Base-by-base conservation (phyloP, 148 eudicot species). In the Spergularia bocconei region DNA sequence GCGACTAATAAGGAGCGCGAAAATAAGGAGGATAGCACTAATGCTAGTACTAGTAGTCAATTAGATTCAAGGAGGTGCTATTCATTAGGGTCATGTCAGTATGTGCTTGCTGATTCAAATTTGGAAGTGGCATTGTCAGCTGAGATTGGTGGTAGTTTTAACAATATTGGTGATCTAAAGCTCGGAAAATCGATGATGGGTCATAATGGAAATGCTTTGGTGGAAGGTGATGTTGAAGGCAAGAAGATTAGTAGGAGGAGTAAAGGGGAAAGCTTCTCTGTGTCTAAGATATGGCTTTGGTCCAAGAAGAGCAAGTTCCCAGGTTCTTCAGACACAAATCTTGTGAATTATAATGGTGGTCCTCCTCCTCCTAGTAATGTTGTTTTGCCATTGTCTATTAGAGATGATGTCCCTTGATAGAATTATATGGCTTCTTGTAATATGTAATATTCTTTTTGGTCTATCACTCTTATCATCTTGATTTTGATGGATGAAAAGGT, bases 231-330 rank as follows among this genome's bases (percentile, higher is more conserved):
- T 63, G 65, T 55, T 48, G 87, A 84, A 64, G 87, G 81, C 20
- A 80, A 85, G 78, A 83, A 75, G 80, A 87, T 87, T n/a, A 83
- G 79, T 81, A 70, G 63, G 41, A 81, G 88, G 44, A 77, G 74
- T 23, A 87, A 63, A 69, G 84, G 88, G 36, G 92, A 89, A 11
- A 87, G 93, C 63, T 87, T 84, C 65, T 89, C 93, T 13, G 85
- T 89, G 23, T 89, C 93, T 16, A 89, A 87, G 87, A 89, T 89
- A 10, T 89, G 93, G 89, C 83, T 82, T 16, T 85, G 92, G 92
- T 83, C 90, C 59, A 89, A 87, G 83, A 87, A 82, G 79, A 70
- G 76, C 63, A 82, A 82, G 33, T 64, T 77, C 60, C 48, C 72
- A 64, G 71, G 79, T 76, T 81, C 80, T 50, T 74, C 75, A 41